Conservation (phyloP, 176 grass and related monocot genomes). For the Luzula sylvatica region DNA sequence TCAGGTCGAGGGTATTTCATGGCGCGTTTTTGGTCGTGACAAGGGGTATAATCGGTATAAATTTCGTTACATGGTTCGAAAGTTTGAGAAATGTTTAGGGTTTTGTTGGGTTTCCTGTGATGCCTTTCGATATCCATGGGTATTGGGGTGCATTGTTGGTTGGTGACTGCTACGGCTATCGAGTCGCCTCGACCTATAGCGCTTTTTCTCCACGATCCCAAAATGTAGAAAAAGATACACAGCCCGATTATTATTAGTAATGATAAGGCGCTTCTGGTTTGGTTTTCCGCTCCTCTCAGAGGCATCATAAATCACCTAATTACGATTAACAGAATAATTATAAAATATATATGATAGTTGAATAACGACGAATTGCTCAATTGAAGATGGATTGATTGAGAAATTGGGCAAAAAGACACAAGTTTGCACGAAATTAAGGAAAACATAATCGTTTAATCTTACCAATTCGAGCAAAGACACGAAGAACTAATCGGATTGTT, state of each 20-base stretch:
- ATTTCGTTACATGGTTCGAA: slow-evolving; percentile 49
- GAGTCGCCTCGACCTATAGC: slow-evolving; percentile 58
- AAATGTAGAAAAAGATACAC: slow-evolving; percentile 67
- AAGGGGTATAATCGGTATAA: slow-evolving; percentile 87
- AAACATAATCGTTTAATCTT: too few relatives aligned
- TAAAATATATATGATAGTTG: too few relatives aligned
- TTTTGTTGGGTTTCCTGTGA: slow-evolving; percentile 37
- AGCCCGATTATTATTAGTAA: slow-evolving; percentile 41
- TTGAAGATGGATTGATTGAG: too few relatives aligned
- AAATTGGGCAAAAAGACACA: too few relatives aligned
- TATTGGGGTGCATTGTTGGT: slow-evolving; percentile 46
- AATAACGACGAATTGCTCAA: too few relatives aligned
- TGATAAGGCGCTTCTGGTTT: slow-evolving; percentile 39
- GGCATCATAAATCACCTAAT: too few relatives aligned
- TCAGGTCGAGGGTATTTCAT: slow-evolving; percentile 64
- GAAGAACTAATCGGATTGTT: too few relatives aligned
- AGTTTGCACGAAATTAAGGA: too few relatives aligned
- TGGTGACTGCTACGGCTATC: slow-evolving; percentile 51
- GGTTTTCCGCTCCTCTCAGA: slow-evolving; percentile 32
- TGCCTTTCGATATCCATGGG: slow-evolving; percentile 68
- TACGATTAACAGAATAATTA: too few relatives aligned
- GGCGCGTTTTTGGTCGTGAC: slow-evolving; percentile 59
- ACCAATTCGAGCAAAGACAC: too few relatives aligned
- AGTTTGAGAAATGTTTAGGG: slow-evolving; percentile 13
- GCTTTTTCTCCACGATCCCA: slow-evolving; percentile 60